These are phyloP conservation scores for Toxicodendron radicans DNA, from an alignment of 345 rosid genomes.

Conservation along the genomic window DNA sequence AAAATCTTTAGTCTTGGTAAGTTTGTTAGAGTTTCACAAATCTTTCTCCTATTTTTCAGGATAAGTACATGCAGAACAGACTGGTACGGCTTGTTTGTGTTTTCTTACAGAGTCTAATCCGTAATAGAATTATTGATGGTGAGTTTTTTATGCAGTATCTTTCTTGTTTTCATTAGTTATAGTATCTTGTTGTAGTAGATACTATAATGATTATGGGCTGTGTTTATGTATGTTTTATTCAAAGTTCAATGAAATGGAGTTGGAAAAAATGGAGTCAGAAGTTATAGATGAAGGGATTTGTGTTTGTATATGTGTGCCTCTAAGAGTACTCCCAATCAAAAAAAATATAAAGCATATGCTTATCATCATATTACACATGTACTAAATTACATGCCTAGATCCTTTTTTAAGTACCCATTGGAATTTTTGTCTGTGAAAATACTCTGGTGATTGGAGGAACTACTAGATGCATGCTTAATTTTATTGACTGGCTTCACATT, in stretches of 20 bases:
- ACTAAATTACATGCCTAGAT: neutral
- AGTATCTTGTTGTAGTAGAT: neutral
- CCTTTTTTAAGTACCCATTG: neutral
- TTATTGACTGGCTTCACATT: neutral
- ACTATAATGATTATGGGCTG: neutral
- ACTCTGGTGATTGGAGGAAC: neutral
- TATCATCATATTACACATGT: neutral
- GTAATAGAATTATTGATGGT: slow-evolving; percentile 90
- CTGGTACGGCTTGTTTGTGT: slow-evolving; percentile 98
- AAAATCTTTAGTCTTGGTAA: too few species aligned
- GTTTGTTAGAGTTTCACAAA: slow-evolving; percentile 2
- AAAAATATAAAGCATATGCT: too few species aligned
- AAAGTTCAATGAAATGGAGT: neutral
- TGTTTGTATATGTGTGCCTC: neutral
- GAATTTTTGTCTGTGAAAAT: neutral
- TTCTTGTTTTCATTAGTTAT: neutral
- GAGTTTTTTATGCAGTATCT: slow-evolving; percentile 5
- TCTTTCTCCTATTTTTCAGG: slow-evolving; percentile 53
- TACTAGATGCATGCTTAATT: neutral
- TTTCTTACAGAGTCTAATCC: slow-evolving; percentile 91
- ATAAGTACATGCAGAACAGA: slow-evolving; percentile 98
- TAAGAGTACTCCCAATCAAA: too few species aligned
- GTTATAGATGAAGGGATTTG: neutral
- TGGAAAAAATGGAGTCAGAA: neutral
- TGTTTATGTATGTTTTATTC: neutral